A percentile compares a stretch with the other conserved stretches of the same genome.
These are phyloP conservation scores for Fusarium devonianum DNA, from an alignment of 2,329 filamentous ascomycete genomes.

Conservation along the genomic window DNA sequence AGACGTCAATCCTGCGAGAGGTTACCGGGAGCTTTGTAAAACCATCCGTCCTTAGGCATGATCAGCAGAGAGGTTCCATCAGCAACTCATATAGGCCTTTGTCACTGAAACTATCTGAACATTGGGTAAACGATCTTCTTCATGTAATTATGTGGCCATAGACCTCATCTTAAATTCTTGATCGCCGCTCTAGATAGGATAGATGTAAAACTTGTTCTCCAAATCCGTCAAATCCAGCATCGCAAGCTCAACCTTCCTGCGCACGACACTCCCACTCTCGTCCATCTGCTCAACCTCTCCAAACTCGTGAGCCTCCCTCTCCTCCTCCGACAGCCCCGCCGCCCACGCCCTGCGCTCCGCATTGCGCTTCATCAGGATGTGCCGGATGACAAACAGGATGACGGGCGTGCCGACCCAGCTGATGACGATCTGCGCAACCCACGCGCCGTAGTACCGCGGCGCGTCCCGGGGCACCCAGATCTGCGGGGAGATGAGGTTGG, in stretches of 20 bases:
- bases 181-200: constrained; percentile 39
- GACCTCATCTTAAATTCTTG: too few species aligned
- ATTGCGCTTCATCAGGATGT: constrained; percentile 45
- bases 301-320: constrained; percentile 37
- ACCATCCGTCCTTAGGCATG: too few species aligned
- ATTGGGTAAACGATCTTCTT: too few species aligned
- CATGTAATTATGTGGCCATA: too few species aligned
- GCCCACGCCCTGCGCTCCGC: constrained; percentile 36
- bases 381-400: constrained; percentile 44
- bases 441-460: constrained; percentile 41
- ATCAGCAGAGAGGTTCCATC: too few species aligned
- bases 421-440: constrained; percentile 37
- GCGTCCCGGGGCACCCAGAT: constrained; percentile 44
- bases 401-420: constrained; percentile 48
- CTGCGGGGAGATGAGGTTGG: constrained; percentile 49
- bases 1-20: too few species aligned
- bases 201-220: constrained; percentile 50
- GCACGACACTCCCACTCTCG: constrained; percentile 41
- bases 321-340: constrained; percentile 8
- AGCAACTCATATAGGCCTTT: too few species aligned
- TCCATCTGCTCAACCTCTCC: constrained; percentile 40
- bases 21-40: too few species aligned
- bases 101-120: too few species aligned
- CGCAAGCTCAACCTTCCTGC: constrained; percentile 46
- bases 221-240: constrained; percentile 50